These are phyloP conservation scores for Plantago major DNA, from an alignment of 257 asterid genomes.

Conservation along the genomic window DNA sequence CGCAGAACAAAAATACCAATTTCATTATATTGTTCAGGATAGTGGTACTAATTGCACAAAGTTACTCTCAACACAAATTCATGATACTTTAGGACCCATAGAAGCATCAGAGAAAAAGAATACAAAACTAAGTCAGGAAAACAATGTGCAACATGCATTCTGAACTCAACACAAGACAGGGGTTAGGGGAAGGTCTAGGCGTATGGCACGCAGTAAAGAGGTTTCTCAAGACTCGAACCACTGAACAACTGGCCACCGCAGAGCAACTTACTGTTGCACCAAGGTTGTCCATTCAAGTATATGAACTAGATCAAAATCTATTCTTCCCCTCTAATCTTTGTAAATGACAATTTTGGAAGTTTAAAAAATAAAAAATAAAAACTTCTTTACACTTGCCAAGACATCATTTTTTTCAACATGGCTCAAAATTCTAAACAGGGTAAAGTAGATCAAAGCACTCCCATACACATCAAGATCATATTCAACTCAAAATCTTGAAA, in stretches of 20 bases:
- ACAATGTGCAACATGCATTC: background rate
- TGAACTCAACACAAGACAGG: too few species aligned
- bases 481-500: constrained; percentile 1
- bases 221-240: background rate
- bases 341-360: too few species aligned
- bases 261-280: too few species aligned
- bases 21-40: constrained; percentile 6
- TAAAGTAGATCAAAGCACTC: background rate
- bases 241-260: too few species aligned
- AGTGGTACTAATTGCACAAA: constrained; percentile 2
- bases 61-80: constrained; percentile 10
- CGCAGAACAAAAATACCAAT: constrained; percentile 4
- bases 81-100: constrained; percentile 7
- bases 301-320: background rate
- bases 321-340: background rate
- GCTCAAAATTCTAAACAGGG: background rate
- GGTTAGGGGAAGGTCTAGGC: too few species aligned
- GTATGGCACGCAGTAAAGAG: too few species aligned
- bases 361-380: too few species aligned
- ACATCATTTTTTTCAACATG: too few species aligned
- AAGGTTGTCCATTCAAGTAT: too few species aligned
- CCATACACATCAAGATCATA: constrained; percentile 4
- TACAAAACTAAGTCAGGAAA: background rate
- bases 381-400: too few species aligned
- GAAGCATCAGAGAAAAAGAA: constrained; percentile 5